Evolutionary conservation across 2,329 filamentous ascomycete species (phyloP).

Genomic region (Penicillium janthinellum): DNA sequence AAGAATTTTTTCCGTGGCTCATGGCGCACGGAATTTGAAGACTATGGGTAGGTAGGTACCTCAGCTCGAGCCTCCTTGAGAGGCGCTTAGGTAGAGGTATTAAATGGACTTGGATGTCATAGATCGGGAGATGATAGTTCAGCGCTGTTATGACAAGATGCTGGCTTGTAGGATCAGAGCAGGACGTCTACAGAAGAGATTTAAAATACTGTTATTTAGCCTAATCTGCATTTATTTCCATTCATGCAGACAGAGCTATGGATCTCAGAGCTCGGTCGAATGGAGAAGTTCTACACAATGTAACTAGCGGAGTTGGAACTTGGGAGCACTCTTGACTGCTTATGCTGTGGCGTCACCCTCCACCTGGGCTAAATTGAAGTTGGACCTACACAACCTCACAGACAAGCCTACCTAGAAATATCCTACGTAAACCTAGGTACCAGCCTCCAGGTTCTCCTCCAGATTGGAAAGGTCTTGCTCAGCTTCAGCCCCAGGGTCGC

Average conservation of each 20-base stretch:
- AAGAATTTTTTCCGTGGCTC: constrained; percentile 14
- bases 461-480: no score
- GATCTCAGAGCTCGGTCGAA: no score
- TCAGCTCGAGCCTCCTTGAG: background rate
- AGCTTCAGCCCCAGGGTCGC: background rate
- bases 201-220: background rate
- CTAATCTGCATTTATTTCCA: background rate
- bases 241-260: background rate
- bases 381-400: no score
- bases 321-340: background rate
- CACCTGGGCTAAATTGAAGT: no score
- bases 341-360: background rate
- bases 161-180: background rate
- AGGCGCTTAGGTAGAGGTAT: background rate
- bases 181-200: background rate
- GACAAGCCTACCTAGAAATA: no score
- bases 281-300: no score
- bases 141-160: background rate
- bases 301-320: background rate
- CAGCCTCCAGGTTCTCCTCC: no score
- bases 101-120: background rate
- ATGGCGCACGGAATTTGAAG: background rate
- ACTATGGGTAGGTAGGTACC: background rate
- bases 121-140: background rate
- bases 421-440: no score